Base-by-base conservation (phyloP, 345 rosid species). In the Eutrema japonicum region DNA sequence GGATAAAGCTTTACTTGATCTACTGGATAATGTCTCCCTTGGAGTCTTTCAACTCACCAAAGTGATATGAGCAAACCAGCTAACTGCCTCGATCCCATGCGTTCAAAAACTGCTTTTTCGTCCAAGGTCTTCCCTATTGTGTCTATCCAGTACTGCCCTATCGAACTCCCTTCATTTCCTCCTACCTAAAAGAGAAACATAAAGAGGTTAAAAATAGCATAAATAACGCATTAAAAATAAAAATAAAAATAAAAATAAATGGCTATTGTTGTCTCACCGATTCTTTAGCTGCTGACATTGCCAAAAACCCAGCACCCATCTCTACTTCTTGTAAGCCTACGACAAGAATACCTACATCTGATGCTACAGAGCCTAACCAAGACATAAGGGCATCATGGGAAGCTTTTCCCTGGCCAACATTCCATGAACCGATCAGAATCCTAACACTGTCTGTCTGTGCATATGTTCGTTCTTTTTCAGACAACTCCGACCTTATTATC, bases 281-380 rank as follows among this genome's bases (percentile, higher is more conserved):
- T 88, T 96, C 99, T 84, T 92, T 96, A 38, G 99, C 99, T 4
- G 99, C 99, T 18, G 99, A 96, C 98, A 96, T 92, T 45, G 99
- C 99, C 46, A 96, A 90, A 79, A 96, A 96, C 29, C 98, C 98
- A 10, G 99, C 98, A 10, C 99, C 98, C 99, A 96, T 96, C 65
- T 96, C 99, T 47, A 96, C 96, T 77, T 96, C 99, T 82, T 96
- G 99, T 58, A 92, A 79, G 32, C 99, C 99, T 70, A 90, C 89
- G 13, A 91, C 99, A 56, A 96, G 77, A 53, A 96, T 92, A 70
- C 98, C 99, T 70, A 89, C 98, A 78, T 92, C 98, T 47, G 97
- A 82, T 14, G 86, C 82, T 69, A 82, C 82, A 79, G 96, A 89
- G 58, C 97, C 93, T 68, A 96, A 73, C 99, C 99, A 96, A 64